Base-by-base conservation (phyloP, 1,139 yeast species). In the Saccharomyces hybrid region DNA sequence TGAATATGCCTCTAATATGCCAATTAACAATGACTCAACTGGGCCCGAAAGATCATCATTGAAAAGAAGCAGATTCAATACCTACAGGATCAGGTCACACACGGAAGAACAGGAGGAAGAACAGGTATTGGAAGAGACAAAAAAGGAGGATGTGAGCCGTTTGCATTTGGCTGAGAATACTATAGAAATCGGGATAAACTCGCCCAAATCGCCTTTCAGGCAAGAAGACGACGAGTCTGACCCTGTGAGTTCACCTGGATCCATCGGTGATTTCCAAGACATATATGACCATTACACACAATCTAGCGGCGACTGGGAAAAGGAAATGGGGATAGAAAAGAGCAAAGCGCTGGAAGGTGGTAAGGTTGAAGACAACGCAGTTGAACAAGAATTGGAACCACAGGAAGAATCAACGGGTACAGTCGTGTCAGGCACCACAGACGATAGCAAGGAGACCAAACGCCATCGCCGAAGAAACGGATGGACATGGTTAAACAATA, bases 401-500 rank as follows among this genome's bases (percentile, higher is more conserved):
- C 11, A 24, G 9, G 44, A 19, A 11, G 44, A 19, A 19, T 3
- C 44, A 9, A 12, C 24, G 12, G 24, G n/a, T 11, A 19, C 9
- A 11, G 11, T n/a, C 7, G 53, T 42, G 27, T 27, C 32, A 6
- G 34, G 50, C 47, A 52, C 27, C 21, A 38, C 48, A n/a, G 54
- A 53, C 1, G 51, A 34, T 27, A 31, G 42, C 11, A 46, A 21
- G 19, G 51, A 32, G 16, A 26, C 47, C 14, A 50, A 50, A 21
- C 12, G 41, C 8, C 16, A 27, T n/a, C 57, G 53, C 26, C 56
- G 54, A 42, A 59, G 54, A 27, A 47, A 54, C 8, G 57, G 57
- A n/a, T 59, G 63, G 61, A 55, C 55, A 9, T 60, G 61, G 63
- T 51, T 59, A 8, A 56, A 41, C 70, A 69, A 29, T 59, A 66